Base-by-base conservation (phyloP, 108 stramenopile genomes). In the Conticribra weissflogii region DNA sequence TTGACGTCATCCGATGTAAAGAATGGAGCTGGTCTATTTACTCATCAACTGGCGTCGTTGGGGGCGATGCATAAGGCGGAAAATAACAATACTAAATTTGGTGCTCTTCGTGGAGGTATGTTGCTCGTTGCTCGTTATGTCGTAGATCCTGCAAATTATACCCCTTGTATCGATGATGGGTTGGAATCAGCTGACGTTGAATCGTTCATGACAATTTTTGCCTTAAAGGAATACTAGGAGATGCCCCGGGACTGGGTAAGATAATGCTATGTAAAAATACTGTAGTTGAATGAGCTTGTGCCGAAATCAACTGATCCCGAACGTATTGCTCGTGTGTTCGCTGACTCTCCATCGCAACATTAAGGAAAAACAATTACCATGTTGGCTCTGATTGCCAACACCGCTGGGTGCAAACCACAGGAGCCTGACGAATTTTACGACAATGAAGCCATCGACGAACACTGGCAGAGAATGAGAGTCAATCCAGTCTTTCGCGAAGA, bases 211-310 rank as follows among this genome's bases (percentile, higher is more conserved):
- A n/a, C n/a, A n/a, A n/a, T n/a, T n/a, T 41, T 9, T 41, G 36
- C 12, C 36, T 41, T 9, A 5, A 9, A 41, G 36, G 36, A 9
- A 41, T 41, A 30, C 70, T 94, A 28, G 90, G 85, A 24, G 93
- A 94, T 71, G 91, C 90, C 36, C 93, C 93, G 7, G 93, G 93
- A 3, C 67, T 94, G 28, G 90, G 93, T 15, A 94, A 94, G 54
- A n/a, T n/a, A n/a, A n/a, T n/a, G n/a, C n/a, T n/a, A n/a, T n/a
- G n/a, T n/a, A n/a, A n/a, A n/a, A n/a, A n/a, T n/a, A n/a, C n/a
- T n/a, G n/a, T n/a, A n/a, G n/a, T 18, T 52, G 17, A 52, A 22
- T 22, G 16, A n/a, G 9, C 44, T 14, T 45, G 9, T 45, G 44
- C 44, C 44, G 16, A 45, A 16, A 45, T 45, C 44, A 45, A 45